phyloP scores from a whole-genome alignment of 805 yeast species.

The Myxozyma lipomycoides region DNA sequence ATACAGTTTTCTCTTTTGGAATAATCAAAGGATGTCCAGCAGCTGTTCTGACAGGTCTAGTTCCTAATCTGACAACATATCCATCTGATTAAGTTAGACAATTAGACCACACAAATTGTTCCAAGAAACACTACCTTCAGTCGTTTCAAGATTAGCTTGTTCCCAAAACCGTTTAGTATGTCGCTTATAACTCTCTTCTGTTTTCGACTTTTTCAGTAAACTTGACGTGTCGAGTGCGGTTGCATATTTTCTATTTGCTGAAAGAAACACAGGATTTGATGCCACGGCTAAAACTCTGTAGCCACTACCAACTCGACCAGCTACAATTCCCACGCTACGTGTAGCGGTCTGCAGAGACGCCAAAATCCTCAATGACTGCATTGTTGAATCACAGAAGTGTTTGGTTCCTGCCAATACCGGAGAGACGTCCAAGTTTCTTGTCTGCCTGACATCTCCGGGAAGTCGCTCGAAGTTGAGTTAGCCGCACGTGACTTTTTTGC shows the following conservation, averaged over 20 bases:
- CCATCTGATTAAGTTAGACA: conserved; percentile 9
- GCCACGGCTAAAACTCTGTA: too few relatives aligned
- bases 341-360: too few relatives aligned
- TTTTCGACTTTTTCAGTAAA: conserved; percentile 11
- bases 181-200: neutral
- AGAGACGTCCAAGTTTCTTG: too few relatives aligned
- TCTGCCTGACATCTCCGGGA: too few relatives aligned
- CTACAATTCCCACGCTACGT: too few relatives aligned
- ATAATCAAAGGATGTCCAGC: conserved; percentile 65
- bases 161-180: conserved; percentile 71
- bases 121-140: conserved; percentile 11
- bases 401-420: too few relatives aligned
- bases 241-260: conserved; percentile 17
- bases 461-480: too few relatives aligned
- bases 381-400: too few relatives aligned
- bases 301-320: too few relatives aligned
- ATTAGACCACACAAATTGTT: neutral
- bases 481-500: too few relatives aligned
- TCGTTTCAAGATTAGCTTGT: conserved; percentile 47
- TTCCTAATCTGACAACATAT: conserved; percentile 46
- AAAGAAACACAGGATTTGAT: too few relatives aligned
- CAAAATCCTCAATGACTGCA: too few relatives aligned
- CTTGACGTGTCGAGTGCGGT: conserved; percentile 21
- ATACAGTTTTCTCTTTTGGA: conserved; percentile 52
- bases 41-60: conserved; percentile 78